Percentiles rank a stretch among this genome's conserved stretches.
Evolutionary conservation across 2,329 filamentous ascomycete species (phyloP).

Genomic region (Arthrobotrys sinensis): DNA sequence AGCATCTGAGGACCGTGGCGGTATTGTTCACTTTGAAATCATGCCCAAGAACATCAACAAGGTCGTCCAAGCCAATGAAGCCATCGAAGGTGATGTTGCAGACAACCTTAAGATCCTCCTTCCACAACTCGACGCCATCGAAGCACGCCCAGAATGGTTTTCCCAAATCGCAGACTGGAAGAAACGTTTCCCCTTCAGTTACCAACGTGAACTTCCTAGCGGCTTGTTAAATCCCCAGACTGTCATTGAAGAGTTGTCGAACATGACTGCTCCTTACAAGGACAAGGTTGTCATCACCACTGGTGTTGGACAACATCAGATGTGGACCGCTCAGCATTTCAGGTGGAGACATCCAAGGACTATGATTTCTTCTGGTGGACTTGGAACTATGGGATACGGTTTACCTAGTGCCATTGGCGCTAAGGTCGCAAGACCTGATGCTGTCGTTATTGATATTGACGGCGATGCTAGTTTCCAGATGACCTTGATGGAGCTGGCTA

Average conservation of each 20-base stretch:
- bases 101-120: conserved; percentile 82
- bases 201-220: conserved; percentile 81
- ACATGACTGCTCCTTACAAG: conserved; percentile 84
- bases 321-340: conserved; percentile 99
- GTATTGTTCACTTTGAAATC: conserved; percentile 97
- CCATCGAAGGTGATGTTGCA: conserved; percentile 91
- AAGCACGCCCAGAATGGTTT: conserved; percentile 86
- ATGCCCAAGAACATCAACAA: conserved; percentile 99
- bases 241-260: conserved; percentile 89
- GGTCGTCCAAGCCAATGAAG: conserved; percentile 95
- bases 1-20: conserved; percentile 86
- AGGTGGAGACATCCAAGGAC: conserved; percentile 91
- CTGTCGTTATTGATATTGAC: conserved; percentile 94
- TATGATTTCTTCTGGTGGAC: conserved; percentile 96
- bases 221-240: conserved; percentile 95
- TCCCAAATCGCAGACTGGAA: conserved; percentile 92
- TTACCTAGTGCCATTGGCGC: conserved; percentile 95
- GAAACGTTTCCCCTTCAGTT: conserved; percentile 86
- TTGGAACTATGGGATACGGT: conserved; percentile 96
- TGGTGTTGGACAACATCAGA: conserved; percentile 97
- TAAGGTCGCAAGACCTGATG: conserved; percentile 86
- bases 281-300: conserved; percentile 89
- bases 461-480: conserved; percentile 99
- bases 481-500: conserved; percentile 95
- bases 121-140: conserved; percentile 76